A percentile compares a stretch with the other conserved stretches of the same genome.
phyloP scores from a whole-genome alignment of 805 yeast species.

The Metahyphopichia silvanorum region DNA sequence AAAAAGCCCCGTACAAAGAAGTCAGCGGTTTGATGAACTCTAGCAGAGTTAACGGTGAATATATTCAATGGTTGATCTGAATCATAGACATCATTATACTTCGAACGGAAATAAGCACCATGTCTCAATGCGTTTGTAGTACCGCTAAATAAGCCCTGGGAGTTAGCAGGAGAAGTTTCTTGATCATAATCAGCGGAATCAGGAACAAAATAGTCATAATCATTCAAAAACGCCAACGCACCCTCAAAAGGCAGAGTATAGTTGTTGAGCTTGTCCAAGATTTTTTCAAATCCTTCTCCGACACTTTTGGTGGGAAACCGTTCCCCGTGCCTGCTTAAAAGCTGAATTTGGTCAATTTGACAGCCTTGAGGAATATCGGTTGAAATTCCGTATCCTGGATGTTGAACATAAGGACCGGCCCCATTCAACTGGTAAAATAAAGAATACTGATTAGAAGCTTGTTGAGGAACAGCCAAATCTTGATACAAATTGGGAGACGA shows the following conservation, averaged over 20 bases:
- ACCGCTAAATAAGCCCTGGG: constrained; percentile 50
- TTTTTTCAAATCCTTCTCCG: constrained; percentile 25
- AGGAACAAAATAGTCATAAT: constrained; percentile 47
- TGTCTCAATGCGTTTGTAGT: constrained; percentile 44
- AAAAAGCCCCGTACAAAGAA: constrained; percentile 61
- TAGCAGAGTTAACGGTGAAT: constrained; percentile 52
- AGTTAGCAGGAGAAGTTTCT: constrained; percentile 47
- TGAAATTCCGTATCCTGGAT: constrained; percentile 51
- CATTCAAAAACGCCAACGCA: constrained; percentile 51
- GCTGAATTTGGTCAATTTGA: constrained; percentile 61
- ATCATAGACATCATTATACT: constrained; percentile 47
- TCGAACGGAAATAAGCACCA: constrained; percentile 48
- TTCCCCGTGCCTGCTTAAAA: constrained; percentile 77
- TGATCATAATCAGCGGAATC: constrained; percentile 40
- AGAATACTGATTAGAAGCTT: constrained; percentile 40
- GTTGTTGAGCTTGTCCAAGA: constrained; percentile 21
- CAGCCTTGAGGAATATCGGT: constrained; percentile 49
- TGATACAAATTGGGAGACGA: constrained; percentile 23
- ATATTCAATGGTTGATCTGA: constrained; percentile 39
- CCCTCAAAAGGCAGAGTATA: constrained; percentile 37
- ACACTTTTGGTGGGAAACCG: constrained; percentile 44
- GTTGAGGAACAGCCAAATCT: constrained; percentile 37
- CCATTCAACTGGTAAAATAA: constrained; percentile 50
- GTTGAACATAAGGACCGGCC: constrained; percentile 52
- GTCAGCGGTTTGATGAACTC: constrained; percentile 54